These are phyloP conservation scores for Neurospora cerealis DNA, from an alignment of 495 filamentous ascomycete genomes.

Conservation along the genomic window DNA sequence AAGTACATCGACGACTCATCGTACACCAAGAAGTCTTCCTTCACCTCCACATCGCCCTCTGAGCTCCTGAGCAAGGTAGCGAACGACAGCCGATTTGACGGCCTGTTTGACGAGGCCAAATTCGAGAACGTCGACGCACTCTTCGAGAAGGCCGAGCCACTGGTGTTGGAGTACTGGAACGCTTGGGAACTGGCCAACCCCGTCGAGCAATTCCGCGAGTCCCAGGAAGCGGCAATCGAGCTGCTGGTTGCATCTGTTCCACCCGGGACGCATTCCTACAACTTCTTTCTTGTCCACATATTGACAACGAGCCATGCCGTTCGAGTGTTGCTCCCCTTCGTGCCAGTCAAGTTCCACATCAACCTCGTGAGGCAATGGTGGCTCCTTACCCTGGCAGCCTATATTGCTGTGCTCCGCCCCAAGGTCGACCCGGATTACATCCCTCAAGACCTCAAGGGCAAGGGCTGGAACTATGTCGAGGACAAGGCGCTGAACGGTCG, in stretches of 20 bases:
- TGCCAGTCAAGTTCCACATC: slow-evolving; percentile 64
- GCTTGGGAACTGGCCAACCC: slow-evolving; percentile 61
- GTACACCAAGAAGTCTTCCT: slow-evolving; percentile 47
- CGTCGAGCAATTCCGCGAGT: slow-evolving; percentile 61
- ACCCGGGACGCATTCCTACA: slow-evolving; percentile 53
- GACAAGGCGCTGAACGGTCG: slow-evolving; percentile 55
- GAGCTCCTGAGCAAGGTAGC: slow-evolving; percentile 58
- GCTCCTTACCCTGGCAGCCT: slow-evolving; percentile 69
- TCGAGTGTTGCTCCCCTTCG: slow-evolving; percentile 68
- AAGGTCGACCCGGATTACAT: slow-evolving; percentile 56
- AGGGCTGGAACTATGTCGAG: slow-evolving; percentile 68
- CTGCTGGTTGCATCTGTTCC: slow-evolving; percentile 55
- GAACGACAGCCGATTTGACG: slow-evolving; percentile 44
- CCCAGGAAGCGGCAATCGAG: slow-evolving; percentile 63
- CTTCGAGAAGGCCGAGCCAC: slow-evolving; percentile 48
- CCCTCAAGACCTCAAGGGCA: slow-evolving; percentile 48
- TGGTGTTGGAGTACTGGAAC: slow-evolving; percentile 78
- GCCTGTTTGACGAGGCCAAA: slow-evolving; percentile 48
- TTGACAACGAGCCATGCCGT: slow-evolving; percentile 82
- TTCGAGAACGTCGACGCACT: slow-evolving; percentile 55
- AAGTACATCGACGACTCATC: slow-evolving; percentile 66
- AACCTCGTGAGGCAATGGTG: slow-evolving; percentile 76
- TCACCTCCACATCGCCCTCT: slow-evolving; percentile 45
- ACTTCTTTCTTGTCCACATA: slow-evolving; percentile 77
- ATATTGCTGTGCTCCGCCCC: slow-evolving; percentile 64